Base-by-base conservation (phyloP, 176 grass and related monocot genomes). In the barley (Hordeum vulgare) region DNA sequence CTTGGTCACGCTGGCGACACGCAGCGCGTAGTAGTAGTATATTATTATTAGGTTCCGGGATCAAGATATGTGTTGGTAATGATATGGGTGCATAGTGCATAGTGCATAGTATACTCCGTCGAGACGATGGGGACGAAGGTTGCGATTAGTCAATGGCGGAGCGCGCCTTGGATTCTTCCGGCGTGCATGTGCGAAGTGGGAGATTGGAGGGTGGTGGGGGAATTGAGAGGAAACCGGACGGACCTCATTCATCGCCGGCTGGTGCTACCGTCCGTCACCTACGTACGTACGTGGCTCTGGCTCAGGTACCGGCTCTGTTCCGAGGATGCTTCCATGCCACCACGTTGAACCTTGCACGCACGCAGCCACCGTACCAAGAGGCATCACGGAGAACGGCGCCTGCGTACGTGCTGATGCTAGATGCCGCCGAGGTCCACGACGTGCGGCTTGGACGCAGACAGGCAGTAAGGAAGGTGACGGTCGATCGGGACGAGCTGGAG, bases 81-180 rank as follows among this genome's bases (percentile, higher is more conserved):
- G 2, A 4, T 29, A 1, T 42, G 21, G 36, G 42, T 41, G 20
- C 39, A 28, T 15, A 5, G n/a, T n/a, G n/a, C n/a, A n/a, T n/a
- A n/a, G n/a, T 66, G 3, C 15, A 17, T 37, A n/a, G 18, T 2
- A 6, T 53, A 11, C 9, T 67, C 28, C 18, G 28, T 56, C 6
- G 63, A 53, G 84, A 68, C 47, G 20, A 8, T n/a, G n/a, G n/a
- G n/a, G 5, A 33, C 31, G 31, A 2, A 33, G 31, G 42, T 67
- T 57, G 56, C 6, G 9, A 34, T 35, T 57, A 29, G 76, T 40
- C 78, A 77, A 71, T 81, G 53, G 29, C 9, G 49, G 15, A 11
- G 17, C 9, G 24, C 11, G 21, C 83, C 71, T 85, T 65, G 83
- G 83, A 85, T 89, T 82, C 83, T 89, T 89, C 60, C 31, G 63